Evolutionary conservation across 2,329 filamentous ascomycete genomes (phyloP), one percentile per base, ranked within the genome.

Genomic region (Lasiodiplodia citricola): DNA sequence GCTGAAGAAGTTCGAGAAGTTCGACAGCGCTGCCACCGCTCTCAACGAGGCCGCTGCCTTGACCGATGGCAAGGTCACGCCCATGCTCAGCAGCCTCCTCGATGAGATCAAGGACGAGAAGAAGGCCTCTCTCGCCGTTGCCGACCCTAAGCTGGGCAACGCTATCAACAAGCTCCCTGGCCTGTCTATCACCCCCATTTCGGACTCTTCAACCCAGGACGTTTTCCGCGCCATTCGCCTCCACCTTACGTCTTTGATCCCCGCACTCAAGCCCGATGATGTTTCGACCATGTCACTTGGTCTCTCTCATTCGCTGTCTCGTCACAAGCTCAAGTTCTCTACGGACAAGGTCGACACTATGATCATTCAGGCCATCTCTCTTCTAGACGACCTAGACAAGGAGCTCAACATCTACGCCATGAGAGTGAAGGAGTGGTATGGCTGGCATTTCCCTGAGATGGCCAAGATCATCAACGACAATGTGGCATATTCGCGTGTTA

Each of bases 351-450:
- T 99, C 74, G 96, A 99, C 80, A 96, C 96, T 64, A 99, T 99
- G 96, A 97, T 99, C 78, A 94, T 99, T 69, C 96, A 99, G 84
- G 94, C 94, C 68, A 96, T 91, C 92, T 72, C 88, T 44, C 74
- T 97, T 64, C 87, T 99, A 57, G 96, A 99, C 79, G 96, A 99
- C 73, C 85, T 99, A 71, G 96, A 99, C 85, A 99, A 99, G 87
- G 96, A 99, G 83, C 86, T 99, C 72, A 99, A 99, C 86, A 96
- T 93, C 75, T 98, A 97, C 79, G 95, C 96, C 72, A 99, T 99
- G 96, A 88, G 96, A 81, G 94, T 97, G 71, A 98, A 98, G 89
- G 96, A 99, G 83, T 99, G 96, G 96, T 99, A 99, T 80, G 96
- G 96, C 77, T 99, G 96, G 96, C 96, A 98, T 83, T 99, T 98